These are phyloP conservation scores for Claviceps lovelessii DNA, from an alignment of 2,329 filamentous ascomycete species.

Conservation along the genomic window DNA sequence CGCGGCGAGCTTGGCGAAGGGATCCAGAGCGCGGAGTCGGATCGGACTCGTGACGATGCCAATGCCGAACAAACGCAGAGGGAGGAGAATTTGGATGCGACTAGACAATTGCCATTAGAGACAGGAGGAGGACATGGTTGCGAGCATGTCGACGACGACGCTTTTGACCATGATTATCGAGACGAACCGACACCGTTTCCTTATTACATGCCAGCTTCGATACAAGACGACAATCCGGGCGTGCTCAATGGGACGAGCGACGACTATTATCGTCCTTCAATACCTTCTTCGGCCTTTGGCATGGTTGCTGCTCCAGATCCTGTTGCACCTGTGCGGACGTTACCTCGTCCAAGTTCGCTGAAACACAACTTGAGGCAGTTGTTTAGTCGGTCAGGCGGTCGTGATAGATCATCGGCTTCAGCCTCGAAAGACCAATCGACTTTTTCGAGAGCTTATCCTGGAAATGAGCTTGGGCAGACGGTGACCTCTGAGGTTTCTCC, in stretches of 20 bases:
- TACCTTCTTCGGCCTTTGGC: slow-evolving; percentile 27
- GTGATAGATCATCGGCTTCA: slow-evolving; percentile 17
- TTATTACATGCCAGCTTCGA: slow-evolving; percentile 14
- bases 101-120: not conserved
- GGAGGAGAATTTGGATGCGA: not conserved
- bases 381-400: slow-evolving; percentile 21
- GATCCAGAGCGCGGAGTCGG: slow-evolving; percentile 4
- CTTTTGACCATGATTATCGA: slow-evolving; percentile 6
- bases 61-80: slow-evolving; percentile 5
- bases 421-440: not conserved
- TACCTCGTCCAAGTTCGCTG: slow-evolving; percentile 21
- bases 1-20: slow-evolving; percentile 10
- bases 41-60: slow-evolving; percentile 10
- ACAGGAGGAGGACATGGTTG: not conserved
- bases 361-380: slow-evolving; percentile 22
- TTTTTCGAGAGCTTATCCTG: too few relatives aligned
- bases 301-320: slow-evolving; percentile 18
- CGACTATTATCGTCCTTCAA: slow-evolving; percentile 27
- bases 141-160: not conserved
- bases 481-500: too few relatives aligned
- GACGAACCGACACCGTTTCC: slow-evolving; percentile 3
- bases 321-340: slow-evolving; percentile 7
- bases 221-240: slow-evolving; percentile 16
- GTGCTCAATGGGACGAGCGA: slow-evolving; percentile 23
- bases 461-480: too few relatives aligned